A percentile compares a stretch with the other conserved stretches of the same genome.
Evolutionary conservation across 169 alveolate species (phyloP).

Genomic region (Fabrea salina): DNA sequence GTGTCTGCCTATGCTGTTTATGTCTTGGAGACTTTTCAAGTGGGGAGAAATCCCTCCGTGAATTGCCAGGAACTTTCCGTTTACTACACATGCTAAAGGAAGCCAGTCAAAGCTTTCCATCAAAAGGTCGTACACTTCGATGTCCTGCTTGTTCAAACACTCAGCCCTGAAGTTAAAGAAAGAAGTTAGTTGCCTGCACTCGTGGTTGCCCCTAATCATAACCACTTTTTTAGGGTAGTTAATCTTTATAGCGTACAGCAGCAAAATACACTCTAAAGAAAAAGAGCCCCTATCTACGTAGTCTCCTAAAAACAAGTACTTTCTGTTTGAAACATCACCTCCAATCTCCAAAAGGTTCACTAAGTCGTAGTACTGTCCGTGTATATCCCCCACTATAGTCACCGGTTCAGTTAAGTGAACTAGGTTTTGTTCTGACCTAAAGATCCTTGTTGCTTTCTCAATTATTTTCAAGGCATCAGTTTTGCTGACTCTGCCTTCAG

Average conservation of each 20-base stretch:
- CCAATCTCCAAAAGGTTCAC: constrained; percentile 88
- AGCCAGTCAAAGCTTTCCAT: constrained; percentile 88
- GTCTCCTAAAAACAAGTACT: constrained; percentile 97
- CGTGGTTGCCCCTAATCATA: constrained; percentile 95
- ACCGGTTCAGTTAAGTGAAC: constrained; percentile 84
- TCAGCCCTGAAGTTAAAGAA: constrained; percentile 97
- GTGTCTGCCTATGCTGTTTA: constrained; percentile 73
- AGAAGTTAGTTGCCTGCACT: constrained; percentile 93
- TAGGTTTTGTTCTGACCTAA: constrained; percentile 35
- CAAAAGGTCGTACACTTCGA: constrained; percentile 89
- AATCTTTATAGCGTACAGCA: constrained; percentile 90
- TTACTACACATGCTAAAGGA: constrained; percentile 94
- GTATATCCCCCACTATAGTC: constrained; percentile 96
- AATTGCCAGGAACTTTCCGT: constrained; percentile 90
- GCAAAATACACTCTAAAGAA: constrained; percentile 91
- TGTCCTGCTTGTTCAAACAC: constrained; percentile 95
- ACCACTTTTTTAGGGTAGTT: constrained; percentile 83
- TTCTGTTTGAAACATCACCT: constrained; percentile 91
- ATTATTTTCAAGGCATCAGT: neutral
- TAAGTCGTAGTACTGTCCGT: constrained; percentile 96
- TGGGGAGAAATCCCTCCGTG: constrained; percentile 98
- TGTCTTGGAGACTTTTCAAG: constrained; percentile 90
- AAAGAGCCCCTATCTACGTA: constrained; percentile 98
- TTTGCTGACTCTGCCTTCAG: neutral
- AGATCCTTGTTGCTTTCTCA: neutral